A percentile compares a stretch with the other conserved stretches of the same genome.
Conservation (phyloP, 2,329 filamentous ascomycete genomes). For the Hypoxylon sp. region DNA sequence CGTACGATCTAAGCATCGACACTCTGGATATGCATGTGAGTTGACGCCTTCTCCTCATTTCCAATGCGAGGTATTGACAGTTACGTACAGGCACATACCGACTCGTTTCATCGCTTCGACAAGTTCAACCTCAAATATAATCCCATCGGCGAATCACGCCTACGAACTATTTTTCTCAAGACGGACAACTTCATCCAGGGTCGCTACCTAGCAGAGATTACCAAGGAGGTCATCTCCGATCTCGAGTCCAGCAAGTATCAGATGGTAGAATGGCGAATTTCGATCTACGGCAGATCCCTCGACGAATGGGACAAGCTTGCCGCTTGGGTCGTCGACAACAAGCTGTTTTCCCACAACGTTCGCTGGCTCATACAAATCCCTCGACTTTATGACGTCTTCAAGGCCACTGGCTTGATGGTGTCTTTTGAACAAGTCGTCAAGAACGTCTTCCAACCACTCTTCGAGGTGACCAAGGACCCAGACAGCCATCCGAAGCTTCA, state of each 20-base stretch:
- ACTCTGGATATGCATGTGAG: constrained; percentile 97
- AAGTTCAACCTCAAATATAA: constrained; percentile 99
- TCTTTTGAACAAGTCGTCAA: constrained; percentile 89
- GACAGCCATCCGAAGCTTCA: constrained; percentile 90
- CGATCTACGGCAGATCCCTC: constrained; percentile 89
- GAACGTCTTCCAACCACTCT: constrained; percentile 93
- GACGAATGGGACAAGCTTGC: constrained; percentile 98
- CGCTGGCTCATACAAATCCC: constrained; percentile 97
- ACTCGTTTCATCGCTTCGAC: constrained; percentile 98
- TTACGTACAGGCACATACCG: constrained; percentile 81
- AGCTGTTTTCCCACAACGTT: constrained; percentile 96
- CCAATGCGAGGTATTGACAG: constrained; percentile 26
- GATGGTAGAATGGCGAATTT: constrained; percentile 99
- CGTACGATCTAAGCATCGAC: constrained; percentile 97
- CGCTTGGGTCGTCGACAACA: constrained; percentile 97
- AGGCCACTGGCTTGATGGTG: constrained; percentile 83
- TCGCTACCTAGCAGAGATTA: constrained; percentile 95
- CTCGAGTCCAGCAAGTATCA: constrained; percentile 99
- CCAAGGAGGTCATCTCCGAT: constrained; percentile 96
- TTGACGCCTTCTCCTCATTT: neutral
- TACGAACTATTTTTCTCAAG: constrained; percentile 98
- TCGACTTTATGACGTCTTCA: constrained; percentile 94
- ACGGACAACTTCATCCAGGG: constrained; percentile 98
- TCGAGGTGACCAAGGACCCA: constrained; percentile 91
- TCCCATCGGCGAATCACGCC: constrained; percentile 90